Percentiles rank a stretch among this genome's conserved stretches.
Conservation (phyloP, 2,329 filamentous ascomycete genomes). For the Microthyrium microscopicum region DNA sequence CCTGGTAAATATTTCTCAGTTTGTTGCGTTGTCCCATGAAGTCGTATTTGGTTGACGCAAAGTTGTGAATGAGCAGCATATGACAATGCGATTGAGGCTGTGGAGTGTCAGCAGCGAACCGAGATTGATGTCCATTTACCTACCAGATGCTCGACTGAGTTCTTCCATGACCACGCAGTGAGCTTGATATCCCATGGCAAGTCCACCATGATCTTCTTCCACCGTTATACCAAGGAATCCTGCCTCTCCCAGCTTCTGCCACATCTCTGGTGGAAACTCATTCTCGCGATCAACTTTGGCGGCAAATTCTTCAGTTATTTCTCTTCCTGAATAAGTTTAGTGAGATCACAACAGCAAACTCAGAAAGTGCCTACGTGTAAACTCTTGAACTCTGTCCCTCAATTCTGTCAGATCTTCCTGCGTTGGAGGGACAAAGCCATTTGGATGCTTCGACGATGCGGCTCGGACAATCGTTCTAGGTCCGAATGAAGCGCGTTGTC, state of each 20-base stretch:
- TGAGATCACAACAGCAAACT: slow-evolving; percentile 2
- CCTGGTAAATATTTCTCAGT: slow-evolving; percentile 67
- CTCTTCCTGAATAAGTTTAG: slow-evolving; percentile 37
- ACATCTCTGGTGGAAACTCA: slow-evolving; percentile 80
- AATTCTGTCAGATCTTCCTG: slow-evolving; percentile 62
- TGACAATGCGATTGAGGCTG: slow-evolving; percentile 62
- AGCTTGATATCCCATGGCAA: slow-evolving; percentile 89
- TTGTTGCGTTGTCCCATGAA: slow-evolving; percentile 68
- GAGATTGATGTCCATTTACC: not conserved
- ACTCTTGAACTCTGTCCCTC: slow-evolving; percentile 73
- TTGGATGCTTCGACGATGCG: slow-evolving; percentile 54
- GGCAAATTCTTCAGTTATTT: slow-evolving; percentile 72
- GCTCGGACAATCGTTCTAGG: no score
- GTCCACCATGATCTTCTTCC: slow-evolving; percentile 76
- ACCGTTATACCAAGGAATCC: slow-evolving; percentile 85
- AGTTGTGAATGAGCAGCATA: slow-evolving; percentile 94
- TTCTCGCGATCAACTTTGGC: slow-evolving; percentile 70
- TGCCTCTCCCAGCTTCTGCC: slow-evolving; percentile 82
- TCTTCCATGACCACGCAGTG: slow-evolving; percentile 95
- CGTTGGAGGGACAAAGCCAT: slow-evolving; percentile 51
- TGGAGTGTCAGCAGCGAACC: slow-evolving; percentile 7
- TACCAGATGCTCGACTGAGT: slow-evolving; percentile 65
- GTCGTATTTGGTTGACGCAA: slow-evolving; percentile 87
- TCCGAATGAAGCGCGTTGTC: no score
- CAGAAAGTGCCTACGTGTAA: slow-evolving; percentile 36